These are phyloP conservation scores for Microthyrium microscopicum DNA, from an alignment of 2,329 filamentous ascomycete genomes.

Conservation along the genomic window DNA sequence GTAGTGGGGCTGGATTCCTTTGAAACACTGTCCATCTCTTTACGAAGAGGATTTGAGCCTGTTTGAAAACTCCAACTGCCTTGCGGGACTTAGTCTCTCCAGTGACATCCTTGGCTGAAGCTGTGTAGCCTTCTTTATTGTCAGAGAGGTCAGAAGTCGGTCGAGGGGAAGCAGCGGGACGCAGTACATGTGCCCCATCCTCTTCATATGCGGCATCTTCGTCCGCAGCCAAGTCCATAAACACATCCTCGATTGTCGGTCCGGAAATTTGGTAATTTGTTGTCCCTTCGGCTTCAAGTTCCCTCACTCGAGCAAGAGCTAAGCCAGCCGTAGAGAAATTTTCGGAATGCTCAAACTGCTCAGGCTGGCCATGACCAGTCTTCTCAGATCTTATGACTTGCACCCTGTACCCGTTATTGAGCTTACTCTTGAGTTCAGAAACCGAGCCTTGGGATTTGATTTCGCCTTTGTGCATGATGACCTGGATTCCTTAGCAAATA, in stretches of 20 bases:
- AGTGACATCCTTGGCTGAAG: neutral
- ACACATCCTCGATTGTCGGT: conserved; percentile 85
- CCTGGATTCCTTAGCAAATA: too few species aligned
- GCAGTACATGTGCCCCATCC: conserved; percentile 9
- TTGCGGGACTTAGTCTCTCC: neutral
- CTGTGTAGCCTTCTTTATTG: too few species aligned
- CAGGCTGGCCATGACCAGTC: neutral
- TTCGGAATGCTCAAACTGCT: conserved; percentile 5
- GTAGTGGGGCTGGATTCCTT: conserved; percentile 60
- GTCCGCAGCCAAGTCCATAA: conserved; percentile 54
- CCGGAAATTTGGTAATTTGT: conserved; percentile 72
- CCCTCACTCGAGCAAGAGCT: conserved; percentile 25
- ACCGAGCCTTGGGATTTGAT: conserved; percentile 71
- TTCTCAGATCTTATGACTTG: conserved; percentile 48
- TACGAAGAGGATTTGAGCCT: conserved; percentile 56
- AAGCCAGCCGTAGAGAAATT: conserved; percentile 29
- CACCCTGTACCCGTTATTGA: conserved; percentile 74
- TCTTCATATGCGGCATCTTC: conserved; percentile 11
- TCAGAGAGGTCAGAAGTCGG: too few species aligned
- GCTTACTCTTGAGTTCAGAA: conserved; percentile 64
- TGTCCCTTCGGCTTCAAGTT: conserved; percentile 49
- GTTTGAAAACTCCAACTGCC: conserved; percentile 49
- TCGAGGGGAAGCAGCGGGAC: neutral
- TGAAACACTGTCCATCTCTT: conserved; percentile 67
- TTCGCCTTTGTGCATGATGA: conserved; percentile 65